Base-by-base conservation (phyloP, 495 filamentous ascomycete species). In the Penicillium angulare region DNA sequence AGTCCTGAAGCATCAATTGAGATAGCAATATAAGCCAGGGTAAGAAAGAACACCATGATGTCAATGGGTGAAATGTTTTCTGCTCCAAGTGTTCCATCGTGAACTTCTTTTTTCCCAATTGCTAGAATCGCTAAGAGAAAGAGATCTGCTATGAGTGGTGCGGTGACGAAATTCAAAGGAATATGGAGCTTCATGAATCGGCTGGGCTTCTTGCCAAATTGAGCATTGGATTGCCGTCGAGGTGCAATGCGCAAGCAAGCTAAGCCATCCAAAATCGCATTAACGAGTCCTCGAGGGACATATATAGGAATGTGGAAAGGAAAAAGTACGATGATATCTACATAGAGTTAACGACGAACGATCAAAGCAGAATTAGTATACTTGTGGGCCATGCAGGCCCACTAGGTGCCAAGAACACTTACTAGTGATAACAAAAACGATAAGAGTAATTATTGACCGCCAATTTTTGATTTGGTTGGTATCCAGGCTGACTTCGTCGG, bases 11-110 rank as follows among this genome's bases (percentile, higher is more conserved):
- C 83, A 55, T 87, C 84, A 60, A 87, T 84, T 3, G 84, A 87
- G 49, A 87, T 87, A 44, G 84, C 84, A 56, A 87, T 86, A 64
- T 87, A 87, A 3, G 84, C 83, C n/a, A 86, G 68, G 0, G 84
- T 82, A 45, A 86, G 71, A 69, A 87, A 87, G 66, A 87, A 86
- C 29, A 66, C 62, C 78, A 87, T 83, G 57, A 87, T 86, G 44
- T 85, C 81, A 50, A 82, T 72, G 0, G 83, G 83, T 1, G 66
- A 71, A 57, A 87, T 87, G 52, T 77, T 63, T 60, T 83, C 64
- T 3, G 82, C 68, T 3, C 84, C 84, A 18, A 84, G 52, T 0
- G 80, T 86, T 17, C 84, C 84, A 53, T 79, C 83, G 24, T 76
- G 71, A 3, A 86, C 81, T 63, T 87, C 84, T 47, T 72, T 38